Percentiles rank a stretch among this genome's conserved stretches.
Conservation (phyloP, 305 asterid genomes). For the Fraxinus ornus region DNA sequence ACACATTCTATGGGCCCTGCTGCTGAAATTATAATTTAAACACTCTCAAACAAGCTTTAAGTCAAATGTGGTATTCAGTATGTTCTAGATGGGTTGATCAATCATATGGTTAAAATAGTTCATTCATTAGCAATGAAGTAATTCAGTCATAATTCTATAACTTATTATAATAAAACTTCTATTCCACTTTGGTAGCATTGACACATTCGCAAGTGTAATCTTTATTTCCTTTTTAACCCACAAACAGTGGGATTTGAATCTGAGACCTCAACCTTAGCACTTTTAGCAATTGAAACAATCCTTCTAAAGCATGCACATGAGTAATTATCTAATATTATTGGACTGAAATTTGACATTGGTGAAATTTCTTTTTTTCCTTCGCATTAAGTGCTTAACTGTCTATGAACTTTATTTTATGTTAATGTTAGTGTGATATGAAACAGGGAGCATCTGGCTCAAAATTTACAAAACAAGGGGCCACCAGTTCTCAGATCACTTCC, state of each 20-base stretch:
- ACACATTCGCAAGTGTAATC: not conserved
- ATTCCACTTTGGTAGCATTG: not conserved
- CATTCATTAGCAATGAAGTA: not conserved
- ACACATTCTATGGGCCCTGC: not conserved
- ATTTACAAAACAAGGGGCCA: constrained; percentile 56
- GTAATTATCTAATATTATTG: not conserved
- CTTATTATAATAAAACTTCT: not conserved
- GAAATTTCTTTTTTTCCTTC: not conserved
- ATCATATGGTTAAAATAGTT: not conserved
- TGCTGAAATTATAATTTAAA: not conserved
- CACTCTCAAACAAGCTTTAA: not conserved
- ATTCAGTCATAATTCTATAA: not conserved
- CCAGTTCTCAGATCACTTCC: constrained; percentile 46
- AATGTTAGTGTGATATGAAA: not conserved
- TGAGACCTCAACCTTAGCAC: not conserved
- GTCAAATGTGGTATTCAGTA: not conserved
- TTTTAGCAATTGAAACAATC: not conserved
- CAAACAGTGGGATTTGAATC: not conserved
- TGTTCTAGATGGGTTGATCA: not conserved
- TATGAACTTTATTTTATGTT: constrained; percentile 9
- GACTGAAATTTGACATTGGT: not conserved
- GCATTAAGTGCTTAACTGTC: not conserved
- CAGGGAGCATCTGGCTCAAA: constrained; percentile 63
- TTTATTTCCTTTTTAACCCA: not conserved
- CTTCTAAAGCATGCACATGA: not conserved